A percentile compares a stretch with the other conserved stretches of the same genome.
phyloP scores from a whole-genome alignment of 179 eudicot species.

The Nepenthes alata region DNA sequence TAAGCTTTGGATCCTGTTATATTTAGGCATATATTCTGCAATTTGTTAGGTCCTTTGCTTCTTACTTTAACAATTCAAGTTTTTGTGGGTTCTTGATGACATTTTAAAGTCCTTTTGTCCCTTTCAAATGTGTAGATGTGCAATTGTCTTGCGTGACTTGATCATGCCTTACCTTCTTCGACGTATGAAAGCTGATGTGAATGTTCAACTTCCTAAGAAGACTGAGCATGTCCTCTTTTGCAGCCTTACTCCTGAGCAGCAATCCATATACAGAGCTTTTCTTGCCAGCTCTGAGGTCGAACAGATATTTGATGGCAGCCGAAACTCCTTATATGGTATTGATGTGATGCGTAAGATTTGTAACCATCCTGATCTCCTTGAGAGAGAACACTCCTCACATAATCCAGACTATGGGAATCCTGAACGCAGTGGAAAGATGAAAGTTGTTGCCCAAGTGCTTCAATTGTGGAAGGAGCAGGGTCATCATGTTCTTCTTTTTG shows the following conservation, averaged over 20 bases:
- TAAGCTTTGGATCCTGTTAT: neutral
- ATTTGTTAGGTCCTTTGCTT: no score
- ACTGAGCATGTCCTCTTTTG: constrained; percentile 98
- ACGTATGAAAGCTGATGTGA: constrained; percentile 91
- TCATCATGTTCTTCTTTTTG: constrained; percentile 85
- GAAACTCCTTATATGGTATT: constrained; percentile 89
- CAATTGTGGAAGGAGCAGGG: constrained; percentile 95
- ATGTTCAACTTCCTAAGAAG: constrained; percentile 89
- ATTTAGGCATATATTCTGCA: no score
- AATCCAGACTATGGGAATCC: constrained; percentile 92
- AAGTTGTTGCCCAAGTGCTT: constrained; percentile 75
- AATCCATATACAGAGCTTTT: constrained; percentile 81
- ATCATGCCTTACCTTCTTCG: constrained; percentile 97
- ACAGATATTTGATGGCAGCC: constrained; percentile 80
- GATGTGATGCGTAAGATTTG: constrained; percentile 99
- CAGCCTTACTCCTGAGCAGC: constrained; percentile 76
- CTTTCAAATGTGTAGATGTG: constrained; percentile 56
- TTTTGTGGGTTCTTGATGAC: neutral
- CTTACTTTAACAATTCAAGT: neutral
- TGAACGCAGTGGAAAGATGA: constrained; percentile 96
- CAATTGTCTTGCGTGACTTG: constrained; percentile 88
- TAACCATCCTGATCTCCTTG: constrained; percentile 96
- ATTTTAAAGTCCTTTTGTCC: constrained; percentile 2
- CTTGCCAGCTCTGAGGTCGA: constrained; percentile 98
- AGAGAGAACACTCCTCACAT: constrained; percentile 70